Conservation (phyloP, 2,329 filamentous ascomycete genomes). For the Cercospora beticola region DNA sequence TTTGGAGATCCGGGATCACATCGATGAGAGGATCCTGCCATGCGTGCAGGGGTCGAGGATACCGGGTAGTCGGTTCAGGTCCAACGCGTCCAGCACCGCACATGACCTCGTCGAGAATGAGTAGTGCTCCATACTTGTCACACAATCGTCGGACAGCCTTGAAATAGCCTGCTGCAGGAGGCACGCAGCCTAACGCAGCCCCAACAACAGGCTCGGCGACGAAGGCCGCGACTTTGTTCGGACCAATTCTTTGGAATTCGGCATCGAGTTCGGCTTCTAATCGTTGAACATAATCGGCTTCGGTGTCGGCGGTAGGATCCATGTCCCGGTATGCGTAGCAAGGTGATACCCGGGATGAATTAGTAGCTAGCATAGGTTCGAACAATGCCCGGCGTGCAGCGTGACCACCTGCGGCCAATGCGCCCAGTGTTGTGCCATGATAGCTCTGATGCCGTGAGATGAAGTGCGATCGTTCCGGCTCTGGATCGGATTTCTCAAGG, state of each 20-base stretch:
- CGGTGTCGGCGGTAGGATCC: constrained; percentile 38
- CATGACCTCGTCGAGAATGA: constrained; percentile 82
- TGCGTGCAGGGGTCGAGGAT: constrained; percentile 52
- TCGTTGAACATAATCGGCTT: constrained; percentile 59
- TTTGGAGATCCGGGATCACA: constrained; percentile 63
- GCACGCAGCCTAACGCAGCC: constrained; percentile 68
- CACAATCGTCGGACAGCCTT: constrained; percentile 67
- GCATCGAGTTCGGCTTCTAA: constrained; percentile 65
- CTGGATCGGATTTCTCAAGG: constrained; percentile 53
- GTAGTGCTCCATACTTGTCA: constrained; percentile 66
- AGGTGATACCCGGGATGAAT: constrained; percentile 61
- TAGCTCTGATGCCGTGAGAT: constrained; percentile 67
- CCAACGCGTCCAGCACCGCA: constrained; percentile 63
- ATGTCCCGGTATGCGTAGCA: constrained; percentile 64
- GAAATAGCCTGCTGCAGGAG: constrained; percentile 67
- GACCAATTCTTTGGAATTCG: constrained; percentile 64
- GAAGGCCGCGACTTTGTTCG: constrained; percentile 68
- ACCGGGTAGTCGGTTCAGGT: constrained; percentile 35
- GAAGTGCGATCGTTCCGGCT: constrained; percentile 59
- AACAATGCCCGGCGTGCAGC: constrained; percentile 60
- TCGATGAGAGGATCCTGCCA: constrained; percentile 57
- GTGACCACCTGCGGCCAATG: constrained; percentile 65
- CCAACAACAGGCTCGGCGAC: constrained; percentile 72
- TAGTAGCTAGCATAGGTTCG: constrained; percentile 56
- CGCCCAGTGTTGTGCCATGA: constrained; percentile 69